Base-by-base conservation (phyloP, 2,329 filamentous ascomycete species). In the Chalaropsis ovoidea region DNA sequence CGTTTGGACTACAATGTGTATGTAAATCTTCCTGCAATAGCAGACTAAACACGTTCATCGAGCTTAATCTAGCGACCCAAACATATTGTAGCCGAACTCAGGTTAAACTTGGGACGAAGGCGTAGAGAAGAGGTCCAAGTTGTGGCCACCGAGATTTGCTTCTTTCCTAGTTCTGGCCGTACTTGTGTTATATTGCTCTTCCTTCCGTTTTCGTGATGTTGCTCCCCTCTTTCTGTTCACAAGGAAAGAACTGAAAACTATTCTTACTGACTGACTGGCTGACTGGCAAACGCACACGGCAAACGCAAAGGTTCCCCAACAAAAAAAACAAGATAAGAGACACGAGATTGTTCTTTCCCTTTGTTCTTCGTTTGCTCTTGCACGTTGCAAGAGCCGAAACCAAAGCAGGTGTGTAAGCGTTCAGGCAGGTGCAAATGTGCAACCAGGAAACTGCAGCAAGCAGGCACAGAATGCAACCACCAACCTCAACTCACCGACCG, bases 51-150 rank as follows among this genome's bases (percentile, higher is more conserved):
- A 15, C 11, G 45, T 49, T 49, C 27, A 19, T 52, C 27, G 7
- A 56, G 27, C 52, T 56, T n/a, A 56, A 56, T 22, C 31, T 22
- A 31, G 24, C 52, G 10, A n/a, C 6, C 52, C 17, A 56, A 56
- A 31, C 22, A 2, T 56, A 7, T 31, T 31, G 52, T 15, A 56
- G 22, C 22, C 52, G 22, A 17, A 43, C 42, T 43, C 13, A 3
- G 42, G 42, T 2, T 43, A 10, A 15, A 56, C 52, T 56, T 56
- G 52, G 52, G 52, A 56, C n/a, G 52, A 56, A 56, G 52, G 27
- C 24, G 17, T 15, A 43, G 42, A 3, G 27, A 31, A 56, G 52
- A 56, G 22, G 13, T 27, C 22, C 10, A 56, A 56, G 52, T 35
- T 35, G 52, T 31, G 49, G 49, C 49, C 22, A 11, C 17, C 52